phyloP scores from a whole-genome alignment of 768 basidiomycete genomes.

The Serendipita vermifera region DNA sequence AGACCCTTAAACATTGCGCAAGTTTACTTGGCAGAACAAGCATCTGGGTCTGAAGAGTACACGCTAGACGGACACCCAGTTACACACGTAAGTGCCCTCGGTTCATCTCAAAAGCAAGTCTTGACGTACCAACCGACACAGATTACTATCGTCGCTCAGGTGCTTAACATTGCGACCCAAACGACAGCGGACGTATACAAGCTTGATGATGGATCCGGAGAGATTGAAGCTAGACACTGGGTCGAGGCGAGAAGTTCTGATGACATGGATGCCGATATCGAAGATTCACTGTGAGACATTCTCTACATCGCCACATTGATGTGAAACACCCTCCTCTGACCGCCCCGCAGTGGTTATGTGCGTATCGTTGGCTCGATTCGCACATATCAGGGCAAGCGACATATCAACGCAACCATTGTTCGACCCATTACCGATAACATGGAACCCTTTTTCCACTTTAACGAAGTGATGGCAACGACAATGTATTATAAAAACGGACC shows the following conservation, averaged over 20 bases:
- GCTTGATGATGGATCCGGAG: slow-evolving; percentile 79
- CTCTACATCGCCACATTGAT: too few species aligned
- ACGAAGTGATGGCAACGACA: slow-evolving; percentile 61
- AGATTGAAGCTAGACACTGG: slow-evolving; percentile 73
- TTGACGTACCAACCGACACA: slow-evolving; percentile 25
- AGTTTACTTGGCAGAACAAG: slow-evolving; percentile 60
- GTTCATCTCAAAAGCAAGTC: neutral
- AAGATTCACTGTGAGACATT: slow-evolving; percentile 13
- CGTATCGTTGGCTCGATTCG: slow-evolving; percentile 74
- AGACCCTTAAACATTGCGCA: slow-evolving; percentile 72
- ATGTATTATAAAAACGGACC: slow-evolving; percentile 54
- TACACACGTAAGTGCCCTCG: slow-evolving; percentile 47
- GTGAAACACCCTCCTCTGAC: neutral
- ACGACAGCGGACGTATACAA: slow-evolving; percentile 70
- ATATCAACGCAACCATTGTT: slow-evolving; percentile 68
- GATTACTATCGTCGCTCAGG: slow-evolving; percentile 64
- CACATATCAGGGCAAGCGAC: slow-evolving; percentile 64
- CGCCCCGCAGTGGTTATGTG: slow-evolving; percentile 34
- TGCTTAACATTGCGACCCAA: slow-evolving; percentile 51
- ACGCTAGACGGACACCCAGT: slow-evolving; percentile 66
- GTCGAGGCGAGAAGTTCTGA: slow-evolving; percentile 50
- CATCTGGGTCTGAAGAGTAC: slow-evolving; percentile 75
- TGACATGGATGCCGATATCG: slow-evolving; percentile 29
- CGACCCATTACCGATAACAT: slow-evolving; percentile 53
- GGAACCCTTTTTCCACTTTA: slow-evolving; percentile 70